These are phyloP conservation scores for Triangularia setosa DNA, from an alignment of 2,329 filamentous ascomycete genomes.

Conservation along the genomic window DNA sequence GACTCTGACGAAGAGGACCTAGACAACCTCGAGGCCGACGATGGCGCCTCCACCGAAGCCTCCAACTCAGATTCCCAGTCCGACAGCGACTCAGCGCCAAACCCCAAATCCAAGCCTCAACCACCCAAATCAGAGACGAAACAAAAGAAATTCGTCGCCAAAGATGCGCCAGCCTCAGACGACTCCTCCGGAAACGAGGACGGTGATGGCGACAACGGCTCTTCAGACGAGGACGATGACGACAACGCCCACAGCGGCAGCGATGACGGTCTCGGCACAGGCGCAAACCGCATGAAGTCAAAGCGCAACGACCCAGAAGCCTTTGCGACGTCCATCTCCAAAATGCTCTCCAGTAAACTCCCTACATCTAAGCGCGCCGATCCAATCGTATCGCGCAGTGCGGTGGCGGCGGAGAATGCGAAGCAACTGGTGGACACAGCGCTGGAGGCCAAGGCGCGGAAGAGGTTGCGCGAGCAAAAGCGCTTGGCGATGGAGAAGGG, in stretches of 20 bases:
- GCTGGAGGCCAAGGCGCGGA: constrained; percentile 76
- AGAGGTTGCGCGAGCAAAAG: constrained; percentile 77
- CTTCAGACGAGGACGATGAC: constrained; percentile 31
- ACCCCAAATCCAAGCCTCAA: constrained; percentile 18
- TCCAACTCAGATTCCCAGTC: constrained; percentile 34
- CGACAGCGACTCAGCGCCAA: constrained; percentile 28
- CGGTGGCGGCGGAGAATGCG: constrained; percentile 66
- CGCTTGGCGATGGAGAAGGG: constrained; percentile 78
- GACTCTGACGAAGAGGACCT: constrained; percentile 57
- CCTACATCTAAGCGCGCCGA: constrained; percentile 77
- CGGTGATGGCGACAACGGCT: constrained; percentile 39
- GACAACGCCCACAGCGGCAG: constrained; percentile 34
- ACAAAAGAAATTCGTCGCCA: constrained; percentile 29
- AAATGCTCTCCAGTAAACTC: constrained; percentile 87
- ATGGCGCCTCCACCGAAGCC: constrained; percentile 36
- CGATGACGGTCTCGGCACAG: constrained; percentile 27
- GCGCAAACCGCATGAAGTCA: constrained; percentile 45
- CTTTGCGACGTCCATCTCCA: constrained; percentile 89
- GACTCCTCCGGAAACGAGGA: constrained; percentile 33
- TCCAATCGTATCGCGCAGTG: constrained; percentile 84
- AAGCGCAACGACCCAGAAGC: constrained; percentile 91
- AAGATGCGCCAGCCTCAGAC: constrained; percentile 26
- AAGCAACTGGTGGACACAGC: constrained; percentile 70
- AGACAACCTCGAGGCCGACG: constrained; percentile 50
- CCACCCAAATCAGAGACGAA: constrained; percentile 25